These are phyloP conservation scores for Blastocrithidia nonstop DNA, from an alignment of 208 protist genomes.

Conservation along the genomic window DNA sequence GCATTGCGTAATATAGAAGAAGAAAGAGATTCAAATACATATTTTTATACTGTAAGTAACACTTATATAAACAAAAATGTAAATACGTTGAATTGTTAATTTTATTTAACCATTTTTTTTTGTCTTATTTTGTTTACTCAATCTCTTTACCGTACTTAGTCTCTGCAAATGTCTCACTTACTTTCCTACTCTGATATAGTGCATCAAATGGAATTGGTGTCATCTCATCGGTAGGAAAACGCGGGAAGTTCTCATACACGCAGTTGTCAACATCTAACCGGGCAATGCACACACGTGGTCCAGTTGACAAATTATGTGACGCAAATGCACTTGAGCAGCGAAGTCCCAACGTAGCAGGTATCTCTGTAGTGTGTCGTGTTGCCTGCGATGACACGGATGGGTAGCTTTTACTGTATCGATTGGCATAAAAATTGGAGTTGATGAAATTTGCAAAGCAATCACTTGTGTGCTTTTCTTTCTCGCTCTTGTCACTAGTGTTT, in stretches of 20 bases:
- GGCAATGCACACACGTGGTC: constrained; percentile 12
- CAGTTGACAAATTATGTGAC: neutral
- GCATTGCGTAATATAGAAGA: neutral
- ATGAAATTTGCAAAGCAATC: too few species aligned
- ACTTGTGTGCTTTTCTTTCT: too few species aligned
- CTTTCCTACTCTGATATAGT: constrained; percentile 41
- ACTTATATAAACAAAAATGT: neutral
- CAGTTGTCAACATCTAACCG: constrained; percentile 22
- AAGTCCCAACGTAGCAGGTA: constrained; percentile 47
- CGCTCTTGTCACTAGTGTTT: too few species aligned
- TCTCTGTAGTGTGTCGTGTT: too few species aligned
- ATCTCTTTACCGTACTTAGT: constrained; percentile 18
- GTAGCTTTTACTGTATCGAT: too few species aligned
- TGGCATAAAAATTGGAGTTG: too few species aligned
- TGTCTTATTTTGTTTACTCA: constrained; percentile 2
- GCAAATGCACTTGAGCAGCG: constrained; percentile 6
- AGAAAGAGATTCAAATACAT: neutral
- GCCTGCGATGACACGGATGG: too few species aligned
- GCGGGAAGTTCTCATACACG: constrained; percentile 81
- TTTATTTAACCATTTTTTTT: neutral
- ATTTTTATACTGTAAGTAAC: too few species aligned
- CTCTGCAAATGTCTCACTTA: constrained; percentile 20
- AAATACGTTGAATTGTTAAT: neutral
- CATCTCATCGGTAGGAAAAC: constrained; percentile 38
- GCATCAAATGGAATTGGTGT: constrained; percentile 14